These are phyloP conservation scores for Calonectria crousiana DNA, from an alignment of 2,329 filamentous ascomycete species.

Conservation along the genomic window DNA sequence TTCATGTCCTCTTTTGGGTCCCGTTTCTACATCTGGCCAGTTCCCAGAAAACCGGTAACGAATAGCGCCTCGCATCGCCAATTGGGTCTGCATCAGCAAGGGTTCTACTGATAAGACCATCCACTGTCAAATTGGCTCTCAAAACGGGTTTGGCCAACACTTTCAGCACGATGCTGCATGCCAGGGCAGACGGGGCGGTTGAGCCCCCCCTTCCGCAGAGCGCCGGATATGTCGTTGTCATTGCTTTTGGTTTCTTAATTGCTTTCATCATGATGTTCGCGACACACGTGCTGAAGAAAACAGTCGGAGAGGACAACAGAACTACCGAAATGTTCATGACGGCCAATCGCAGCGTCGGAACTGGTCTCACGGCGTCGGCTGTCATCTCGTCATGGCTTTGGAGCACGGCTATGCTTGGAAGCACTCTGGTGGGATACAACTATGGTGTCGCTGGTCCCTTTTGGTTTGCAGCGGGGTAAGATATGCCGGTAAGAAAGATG, in stretches of 20 bases:
- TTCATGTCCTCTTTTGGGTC: constrained; percentile 3
- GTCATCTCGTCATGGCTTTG: constrained; percentile 68
- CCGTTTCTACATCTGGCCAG: not conserved
- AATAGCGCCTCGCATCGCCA: not conserved
- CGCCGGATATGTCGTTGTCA: constrained; percentile 49
- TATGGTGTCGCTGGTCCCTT: constrained; percentile 68
- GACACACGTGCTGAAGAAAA: constrained; percentile 60
- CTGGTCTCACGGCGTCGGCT: constrained; percentile 64
- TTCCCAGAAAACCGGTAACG: constrained; percentile 1
- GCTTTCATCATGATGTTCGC: constrained; percentile 59
- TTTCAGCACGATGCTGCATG: not conserved
- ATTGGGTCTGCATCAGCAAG: not conserved
- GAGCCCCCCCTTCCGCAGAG: constrained; percentile 46
- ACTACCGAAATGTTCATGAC: constrained; percentile 70
- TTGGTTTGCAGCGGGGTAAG: constrained; percentile 66
- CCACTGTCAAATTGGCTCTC: no score
- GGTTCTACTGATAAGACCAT: not conserved
- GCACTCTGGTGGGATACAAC: constrained; percentile 63
- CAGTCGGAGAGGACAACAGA: constrained; percentile 62
- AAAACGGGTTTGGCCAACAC: not conserved
- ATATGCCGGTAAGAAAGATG: no score
- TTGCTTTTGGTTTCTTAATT: constrained; percentile 50
- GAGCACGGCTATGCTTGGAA: constrained; percentile 65
- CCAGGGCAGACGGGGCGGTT: constrained; percentile 26
- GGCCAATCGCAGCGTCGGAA: constrained; percentile 63